Percentiles rank a stretch among this genome's conserved stretches.
Evolutionary conservation across 73 alveolate species (phyloP).

Genomic region (Stentor roeselii): DNA sequence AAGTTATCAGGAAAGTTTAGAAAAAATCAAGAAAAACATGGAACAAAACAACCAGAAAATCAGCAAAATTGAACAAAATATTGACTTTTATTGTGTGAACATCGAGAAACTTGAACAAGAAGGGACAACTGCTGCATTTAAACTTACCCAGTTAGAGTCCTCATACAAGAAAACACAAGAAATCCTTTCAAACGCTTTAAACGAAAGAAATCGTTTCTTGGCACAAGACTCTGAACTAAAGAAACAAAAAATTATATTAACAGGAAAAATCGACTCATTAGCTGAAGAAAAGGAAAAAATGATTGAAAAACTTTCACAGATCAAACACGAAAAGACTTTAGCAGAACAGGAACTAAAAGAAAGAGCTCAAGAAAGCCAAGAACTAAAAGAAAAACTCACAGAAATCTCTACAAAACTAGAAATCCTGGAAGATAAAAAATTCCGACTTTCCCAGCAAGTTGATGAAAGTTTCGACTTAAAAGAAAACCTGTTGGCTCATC

Average conservation of each 20-base stretch:
- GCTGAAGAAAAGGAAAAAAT: not conserved
- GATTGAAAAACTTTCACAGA: not conserved
- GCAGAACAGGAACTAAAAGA: not conserved
- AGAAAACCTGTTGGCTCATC: constrained; percentile 13
- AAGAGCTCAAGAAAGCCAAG: not conserved
- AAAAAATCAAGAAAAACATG: too few species aligned
- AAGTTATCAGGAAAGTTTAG: not conserved
- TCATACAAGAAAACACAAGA: not conserved
- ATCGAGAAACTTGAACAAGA: not conserved
- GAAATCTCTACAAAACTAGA: not conserved
- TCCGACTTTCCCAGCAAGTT: not conserved
- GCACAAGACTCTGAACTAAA: not conserved
- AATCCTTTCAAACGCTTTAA: not conserved
- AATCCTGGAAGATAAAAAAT: not conserved
- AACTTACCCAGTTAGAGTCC: not conserved
- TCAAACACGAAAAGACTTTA: not conserved
- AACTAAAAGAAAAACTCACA: not conserved
- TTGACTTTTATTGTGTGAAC: not conserved
- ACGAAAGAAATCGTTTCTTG: not conserved
- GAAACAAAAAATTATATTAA: not conserved
- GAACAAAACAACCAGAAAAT: not conserved
- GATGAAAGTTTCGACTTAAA: not conserved
- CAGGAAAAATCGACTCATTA: not conserved
- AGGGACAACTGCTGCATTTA: not conserved
- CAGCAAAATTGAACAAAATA: not conserved